Base-by-base conservation (phyloP, 257 asterid genomes). In the Leptodermis oblonga region DNA sequence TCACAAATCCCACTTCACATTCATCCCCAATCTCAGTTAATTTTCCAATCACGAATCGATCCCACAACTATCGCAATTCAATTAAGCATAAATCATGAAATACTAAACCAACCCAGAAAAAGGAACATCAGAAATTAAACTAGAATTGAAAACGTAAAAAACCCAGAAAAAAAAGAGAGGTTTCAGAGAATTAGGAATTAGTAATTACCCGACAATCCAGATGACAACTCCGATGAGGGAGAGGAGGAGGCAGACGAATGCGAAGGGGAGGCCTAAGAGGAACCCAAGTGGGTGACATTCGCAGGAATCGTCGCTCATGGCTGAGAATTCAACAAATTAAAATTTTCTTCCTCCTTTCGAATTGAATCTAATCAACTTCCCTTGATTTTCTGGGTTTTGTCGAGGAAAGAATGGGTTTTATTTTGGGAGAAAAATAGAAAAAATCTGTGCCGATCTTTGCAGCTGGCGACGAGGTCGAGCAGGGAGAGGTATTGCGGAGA, bases 171-270 rank as follows among this genome's bases (percentile, higher is more conserved):
- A 17, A 48, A 6, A 20, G 28, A 5, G 9, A 45, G 11, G 13
- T 52, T n/a, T n/a, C n/a, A n/a, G n/a, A n/a, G n/a, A n/a, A n/a
- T n/a, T n/a, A n/a, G n/a, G n/a, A n/a, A n/a, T n/a, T n/a, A n/a
- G n/a, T n/a, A 46, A 7, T 48, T 48, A 88, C 97, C 95, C 95
- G 78, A 88, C 80, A 76, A 88, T 77, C 97, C 93, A 90, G 79
- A 90, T 69, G 70, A 85, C 70, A 49, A 80, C 86, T 52, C 95
- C 97, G 81, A 88, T 63, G 73, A 90, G 52, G 43, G 95, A 87
- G 73, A 90, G 83, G 63, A 90, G 12, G 23, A 88, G 92, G 37
- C 86, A 72, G 71, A 90, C 69, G 11, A 90, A 61, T 62, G 97
- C 97, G 77, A 88, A 90, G 17, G 97, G 97, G 25, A 90, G 89